Evolutionary conservation across 495 filamentous ascomycete species (phyloP), one percentile per base, ranked within the genome.

Genomic region (Penicillium cinerascens): DNA sequence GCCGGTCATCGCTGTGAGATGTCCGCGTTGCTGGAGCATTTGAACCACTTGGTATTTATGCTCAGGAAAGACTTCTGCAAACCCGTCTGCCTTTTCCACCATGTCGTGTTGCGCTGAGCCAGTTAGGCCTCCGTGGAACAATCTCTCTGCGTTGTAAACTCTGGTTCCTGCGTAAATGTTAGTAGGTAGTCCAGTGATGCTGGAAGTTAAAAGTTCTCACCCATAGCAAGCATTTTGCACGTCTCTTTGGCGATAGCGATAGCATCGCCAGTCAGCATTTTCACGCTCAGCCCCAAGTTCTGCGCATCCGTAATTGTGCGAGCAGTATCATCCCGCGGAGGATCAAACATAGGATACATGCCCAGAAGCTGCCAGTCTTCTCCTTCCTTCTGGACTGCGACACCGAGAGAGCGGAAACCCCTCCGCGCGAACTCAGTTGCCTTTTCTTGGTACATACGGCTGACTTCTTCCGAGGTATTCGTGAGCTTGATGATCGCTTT

Each of bases 21-120:
- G 92, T 60, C 92, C 92, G 78, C 92, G 88, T 74, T 96, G 88
- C 74, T 97, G 92, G 23, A 97, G 85, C 75, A 96, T 95, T 72
- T 95, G 88, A 58, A 97, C 92, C 64, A 97, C 92, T 59, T 95
- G 91, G 73, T 92, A 95, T 80, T 97, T 97, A 78, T 97, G 92
- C 73, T 97, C 90, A 50, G 92, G 92, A 80, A 95, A 97, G 37
- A 96, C 92, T 72, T 96, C 92, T 8, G 79, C 84, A 66, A 87
- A 87, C 42, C 85, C 85, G 63, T 88, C 85, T 17, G 85, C 85
- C 48, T 85, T 83, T 67, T 87, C 85, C 81, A 29, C 85, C 85
- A 45, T 79, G n/a, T n/a, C n/a, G n/a, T n/a, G n/a, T n/a, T n/a
- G n/a, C n/a, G n/a, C n/a, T n/a, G n/a, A n/a, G n/a, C n/a, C n/a